Conservation (phyloP, 2,329 filamentous ascomycete species). For the Aspergillus ruber region DNA sequence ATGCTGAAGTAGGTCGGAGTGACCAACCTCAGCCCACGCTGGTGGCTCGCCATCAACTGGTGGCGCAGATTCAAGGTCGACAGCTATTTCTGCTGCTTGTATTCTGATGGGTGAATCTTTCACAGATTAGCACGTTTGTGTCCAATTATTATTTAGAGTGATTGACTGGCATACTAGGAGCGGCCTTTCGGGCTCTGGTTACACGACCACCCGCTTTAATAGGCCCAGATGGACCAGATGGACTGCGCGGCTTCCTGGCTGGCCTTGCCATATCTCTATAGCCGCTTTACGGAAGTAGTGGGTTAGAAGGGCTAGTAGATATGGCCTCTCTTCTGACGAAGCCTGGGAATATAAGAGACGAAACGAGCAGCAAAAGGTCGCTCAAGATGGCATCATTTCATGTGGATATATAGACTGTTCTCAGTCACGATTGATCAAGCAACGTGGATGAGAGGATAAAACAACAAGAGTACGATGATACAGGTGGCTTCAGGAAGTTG, state of each 20-base stretch:
- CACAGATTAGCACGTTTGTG: not conserved
- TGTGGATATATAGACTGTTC: too few species aligned
- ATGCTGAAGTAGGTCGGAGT: not conserved
- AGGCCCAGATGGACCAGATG: not conserved
- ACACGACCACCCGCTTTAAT: not conserved
- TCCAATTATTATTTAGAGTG: not conserved
- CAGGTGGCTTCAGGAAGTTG: too few species aligned
- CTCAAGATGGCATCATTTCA: too few species aligned
- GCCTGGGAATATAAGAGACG: too few species aligned
- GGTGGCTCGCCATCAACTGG: conserved; percentile 33
- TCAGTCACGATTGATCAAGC: too few species aligned
- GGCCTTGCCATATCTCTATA: not conserved
- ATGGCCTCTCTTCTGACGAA: too few species aligned
- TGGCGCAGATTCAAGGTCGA: not conserved
- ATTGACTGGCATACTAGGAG: not conserved
- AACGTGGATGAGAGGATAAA: too few species aligned
- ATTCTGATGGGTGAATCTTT: not conserved
- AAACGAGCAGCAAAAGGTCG: too few species aligned
- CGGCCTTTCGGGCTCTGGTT: not conserved
- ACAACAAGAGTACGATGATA: too few species aligned
- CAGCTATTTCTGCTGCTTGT: not conserved
- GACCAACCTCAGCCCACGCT: conserved; percentile 49
- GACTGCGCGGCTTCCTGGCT: not conserved
- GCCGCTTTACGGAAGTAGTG: too few species aligned
- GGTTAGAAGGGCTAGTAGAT: too few species aligned